Evolutionary conservation across 495 filamentous ascomycete genomes (phyloP).

Genomic region (Terfezia claveryi): DNA sequence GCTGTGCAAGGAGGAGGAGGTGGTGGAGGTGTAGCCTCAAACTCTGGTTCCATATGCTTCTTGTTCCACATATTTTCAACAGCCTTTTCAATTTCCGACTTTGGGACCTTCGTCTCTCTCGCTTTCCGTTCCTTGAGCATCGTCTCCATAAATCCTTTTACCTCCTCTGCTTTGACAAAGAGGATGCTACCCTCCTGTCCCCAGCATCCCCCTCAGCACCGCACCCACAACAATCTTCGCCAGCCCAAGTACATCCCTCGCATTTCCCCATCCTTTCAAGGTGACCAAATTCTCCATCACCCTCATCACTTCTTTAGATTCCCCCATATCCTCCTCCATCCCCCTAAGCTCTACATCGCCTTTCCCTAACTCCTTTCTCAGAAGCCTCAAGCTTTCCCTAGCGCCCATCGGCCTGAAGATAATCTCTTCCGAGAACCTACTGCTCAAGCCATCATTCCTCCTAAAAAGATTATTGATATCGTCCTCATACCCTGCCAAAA

Average conservation of each 20-base stretch:
- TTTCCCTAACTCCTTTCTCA: constrained; percentile 16
- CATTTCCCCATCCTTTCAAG: constrained; percentile 24
- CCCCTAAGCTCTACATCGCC: constrained; percentile 1
- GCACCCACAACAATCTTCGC: constrained; percentile 16
- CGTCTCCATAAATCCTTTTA: constrained; percentile 10
- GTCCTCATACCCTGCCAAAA: constrained; percentile 49
- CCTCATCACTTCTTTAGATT: neutral
- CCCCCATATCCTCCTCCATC: neutral
- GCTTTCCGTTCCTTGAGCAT: constrained; percentile 22
- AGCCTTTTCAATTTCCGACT: constrained; percentile 5
- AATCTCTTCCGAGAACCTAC: constrained; percentile 38
- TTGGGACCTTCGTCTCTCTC: constrained; percentile 3
- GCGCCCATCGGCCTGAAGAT: constrained; percentile 27
- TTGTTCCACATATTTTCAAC: constrained; percentile 17
- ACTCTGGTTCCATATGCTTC: constrained; percentile 20
- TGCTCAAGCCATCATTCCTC: constrained; percentile 35
- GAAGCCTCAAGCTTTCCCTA: constrained; percentile 26
- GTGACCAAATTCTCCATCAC: constrained; percentile 1
- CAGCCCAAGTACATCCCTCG: constrained; percentile 25
- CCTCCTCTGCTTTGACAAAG: constrained; percentile 6
- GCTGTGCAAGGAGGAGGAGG: neutral
- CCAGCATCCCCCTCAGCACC: constrained; percentile 5
- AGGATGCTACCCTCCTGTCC: constrained; percentile 4
- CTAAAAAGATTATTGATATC: constrained; percentile 51
- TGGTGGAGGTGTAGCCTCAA: neutral